Evolutionary conservation across 108 stramenopile species (phyloP).

Genomic region (Cyclotella kingstonii): DNA sequence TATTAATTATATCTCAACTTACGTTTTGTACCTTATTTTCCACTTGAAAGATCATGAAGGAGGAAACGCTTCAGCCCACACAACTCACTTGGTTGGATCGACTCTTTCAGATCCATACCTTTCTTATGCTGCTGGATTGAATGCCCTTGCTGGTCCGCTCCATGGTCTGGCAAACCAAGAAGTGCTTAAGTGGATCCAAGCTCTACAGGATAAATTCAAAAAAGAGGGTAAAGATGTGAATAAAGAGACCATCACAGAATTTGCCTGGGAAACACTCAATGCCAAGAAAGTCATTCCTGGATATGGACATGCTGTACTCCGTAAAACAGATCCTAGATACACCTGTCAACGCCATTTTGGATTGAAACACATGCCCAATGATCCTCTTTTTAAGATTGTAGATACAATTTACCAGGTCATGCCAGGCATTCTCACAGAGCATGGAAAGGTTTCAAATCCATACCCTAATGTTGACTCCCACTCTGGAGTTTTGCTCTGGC

Average conservation of each 20-base stretch:
- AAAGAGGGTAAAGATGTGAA: slow-evolving; percentile 94
- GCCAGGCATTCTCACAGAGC: slow-evolving; percentile 97
- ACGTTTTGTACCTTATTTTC: too few relatives aligned
- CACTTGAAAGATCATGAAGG: slow-evolving; percentile 99
- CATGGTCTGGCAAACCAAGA: slow-evolving; percentile 99
- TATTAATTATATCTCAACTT: too few relatives aligned
- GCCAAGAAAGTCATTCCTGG: slow-evolving; percentile 99
- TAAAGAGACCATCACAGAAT: slow-evolving; percentile 97
- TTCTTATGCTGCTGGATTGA: slow-evolving; percentile 93
- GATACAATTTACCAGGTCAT: slow-evolving; percentile 97
- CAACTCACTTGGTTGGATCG: slow-evolving; percentile 97
- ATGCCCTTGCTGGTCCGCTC: slow-evolving; percentile 97
- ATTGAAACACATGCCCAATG: slow-evolving; percentile 99
- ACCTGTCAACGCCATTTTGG: slow-evolving; percentile 99
- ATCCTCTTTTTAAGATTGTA: slow-evolving; percentile 98
- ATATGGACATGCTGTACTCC: slow-evolving; percentile 98
- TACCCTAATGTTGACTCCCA: slow-evolving; percentile 99
- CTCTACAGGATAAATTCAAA: slow-evolving; percentile 89
- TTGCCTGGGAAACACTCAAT: slow-evolving; percentile 99
- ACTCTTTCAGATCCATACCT: slow-evolving; percentile 96
- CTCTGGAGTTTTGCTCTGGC: slow-evolving; percentile 97
- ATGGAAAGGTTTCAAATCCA: slow-evolving; percentile 99
- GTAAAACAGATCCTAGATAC: slow-evolving; percentile 99
- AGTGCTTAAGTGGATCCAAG: slow-evolving; percentile 96
- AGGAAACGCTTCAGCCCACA: slow-evolving; percentile 98